These are phyloP conservation scores for Zygosaccharomyces sapae DNA, from an alignment of 1,139 yeast genomes.

Conservation along the genomic window DNA sequence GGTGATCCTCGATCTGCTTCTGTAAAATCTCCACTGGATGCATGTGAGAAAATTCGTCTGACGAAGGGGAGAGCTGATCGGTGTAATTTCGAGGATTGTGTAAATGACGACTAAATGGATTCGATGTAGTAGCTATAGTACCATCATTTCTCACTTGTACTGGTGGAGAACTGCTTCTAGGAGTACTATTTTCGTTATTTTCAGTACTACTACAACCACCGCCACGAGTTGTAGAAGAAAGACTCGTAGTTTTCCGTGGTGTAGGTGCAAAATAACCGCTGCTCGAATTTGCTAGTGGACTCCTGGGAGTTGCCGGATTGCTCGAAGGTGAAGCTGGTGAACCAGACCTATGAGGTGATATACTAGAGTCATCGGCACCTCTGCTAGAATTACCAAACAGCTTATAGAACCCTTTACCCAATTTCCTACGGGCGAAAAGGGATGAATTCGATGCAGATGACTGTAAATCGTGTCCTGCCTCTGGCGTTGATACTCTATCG, in stretches of 20 bases:
- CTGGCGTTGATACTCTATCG: slow-evolving; percentile 8
- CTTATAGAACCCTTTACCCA: slow-evolving; percentile 16
- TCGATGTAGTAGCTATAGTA: slow-evolving; percentile 10
- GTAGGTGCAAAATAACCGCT: slow-evolving; percentile 7
- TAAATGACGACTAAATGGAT: slow-evolving; percentile 18
- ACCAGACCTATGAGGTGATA: background rate
- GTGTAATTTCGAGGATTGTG: slow-evolving; percentile 24
- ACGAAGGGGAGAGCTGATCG: slow-evolving; percentile 9
- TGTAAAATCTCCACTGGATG: slow-evolving; percentile 31
- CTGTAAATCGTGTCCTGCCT: slow-evolving; percentile 10
- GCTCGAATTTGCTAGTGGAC: background rate
- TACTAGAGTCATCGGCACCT: background rate
- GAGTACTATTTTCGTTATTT: background rate
- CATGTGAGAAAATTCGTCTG: slow-evolving; percentile 24
- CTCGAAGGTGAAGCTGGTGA: slow-evolving; percentile 2
- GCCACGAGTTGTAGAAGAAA: slow-evolving; percentile 1
- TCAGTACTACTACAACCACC: too few relatives aligned
- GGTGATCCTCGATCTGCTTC: slow-evolving; percentile 26
- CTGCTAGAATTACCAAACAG: slow-evolving; percentile 9
- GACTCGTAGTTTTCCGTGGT: slow-evolving; percentile 1
- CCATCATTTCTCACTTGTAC: background rate
- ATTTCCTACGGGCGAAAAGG: slow-evolving; percentile 17
- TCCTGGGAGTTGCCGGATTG: slow-evolving; percentile 2
- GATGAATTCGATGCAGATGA: slow-evolving; percentile 17
- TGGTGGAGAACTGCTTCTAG: background rate